Base-by-base conservation (phyloP, 306 rosid species). In the Boehmeria nivea region DNA sequence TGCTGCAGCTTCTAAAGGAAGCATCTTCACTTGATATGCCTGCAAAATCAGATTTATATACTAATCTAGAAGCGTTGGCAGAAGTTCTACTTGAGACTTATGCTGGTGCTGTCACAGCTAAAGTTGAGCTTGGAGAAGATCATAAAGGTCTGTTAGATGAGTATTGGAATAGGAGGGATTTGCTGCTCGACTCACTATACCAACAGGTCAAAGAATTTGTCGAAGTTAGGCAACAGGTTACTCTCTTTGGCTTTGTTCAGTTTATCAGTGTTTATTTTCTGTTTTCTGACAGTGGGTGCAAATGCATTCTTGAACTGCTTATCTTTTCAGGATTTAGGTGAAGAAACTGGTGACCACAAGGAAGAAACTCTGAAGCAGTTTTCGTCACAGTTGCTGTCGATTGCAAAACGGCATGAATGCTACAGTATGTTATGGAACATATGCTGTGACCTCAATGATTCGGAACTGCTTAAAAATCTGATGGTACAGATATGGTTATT, bases 341-440 rank as follows among this genome's bases (percentile, higher is more conserved):
- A 47, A 70, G 88, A 70, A 73, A 65, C 61, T 64, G 68, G 70
- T 51, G 82, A 68, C 64, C 79, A 60, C 59, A 80, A 48, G 57
- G 81, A 67, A 40, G 94, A 80, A 62, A 55, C 61, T 60, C 55
- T 81, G 45, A 67, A 56, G 78, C 82, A 84, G 64, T 51, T 63
- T 78, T 80, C 81, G 8, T 76, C 95, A 53, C 69, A 61, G 40
- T 66, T 91, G 73, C 52, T 91, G 61, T 76, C 89, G 59, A 77
- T 91, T 61, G 98, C 93, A 61, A 91, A 87, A 62, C 80, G 67
- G 53, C 94, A 87, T 55, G 96, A 79, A 51, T 91, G 94, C 91
- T 87, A 91, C 76, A 54, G 67, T 67, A 78, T 68, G 43, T 64
- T 91, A 73, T 87, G 98, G 98, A 67, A 82, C 65, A 70, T 84